Evolutionary conservation across 495 filamentous ascomycete genomes (phyloP).

Genomic region (Monascus purpureus): DNA sequence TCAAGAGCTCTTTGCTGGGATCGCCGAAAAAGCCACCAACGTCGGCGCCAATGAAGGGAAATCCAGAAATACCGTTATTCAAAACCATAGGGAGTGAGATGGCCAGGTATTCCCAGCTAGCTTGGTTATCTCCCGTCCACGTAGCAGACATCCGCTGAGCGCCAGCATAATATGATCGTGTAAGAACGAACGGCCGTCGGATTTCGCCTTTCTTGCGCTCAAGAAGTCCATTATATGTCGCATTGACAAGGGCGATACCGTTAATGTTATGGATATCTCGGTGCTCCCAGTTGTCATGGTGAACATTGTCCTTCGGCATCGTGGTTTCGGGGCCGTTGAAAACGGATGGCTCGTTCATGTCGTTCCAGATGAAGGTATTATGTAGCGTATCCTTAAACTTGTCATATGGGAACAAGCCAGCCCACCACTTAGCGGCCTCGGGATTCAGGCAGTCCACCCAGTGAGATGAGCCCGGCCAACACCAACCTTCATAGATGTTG

Average conservation of each 20-base stretch:
- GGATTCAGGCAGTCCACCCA: conserved; percentile 96
- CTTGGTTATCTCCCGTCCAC: conserved; percentile 98
- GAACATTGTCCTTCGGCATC: conserved; percentile 95
- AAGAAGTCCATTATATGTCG: conserved; percentile 71
- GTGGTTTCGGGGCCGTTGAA: conserved; percentile 94
- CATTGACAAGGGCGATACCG: conserved; percentile 86
- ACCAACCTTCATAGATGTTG: conserved; percentile 87
- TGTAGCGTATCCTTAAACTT: conserved; percentile 66
- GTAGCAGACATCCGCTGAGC: conserved; percentile 82
- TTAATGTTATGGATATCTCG: conserved; percentile 92
- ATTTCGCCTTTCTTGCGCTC: conserved; percentile 67
- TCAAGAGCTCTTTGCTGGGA: conserved; percentile 76
- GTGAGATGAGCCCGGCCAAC: conserved; percentile 91
- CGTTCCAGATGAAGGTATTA: conserved; percentile 95
- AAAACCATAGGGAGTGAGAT: conserved; percentile 85
- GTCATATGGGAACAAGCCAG: conserved; percentile 69
- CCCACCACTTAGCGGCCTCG: conserved; percentile 79
- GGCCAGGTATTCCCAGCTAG: conserved; percentile 79
- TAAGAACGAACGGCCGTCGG: conserved; percentile 80
- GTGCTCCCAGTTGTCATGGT: conserved; percentile 88
- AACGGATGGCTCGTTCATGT: conserved; percentile 98
- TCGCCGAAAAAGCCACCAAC: conserved; percentile 98
- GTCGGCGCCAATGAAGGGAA: conserved; percentile 88
- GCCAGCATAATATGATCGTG: conserved; percentile 80
- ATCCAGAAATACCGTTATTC: conserved; percentile 80